phyloP scores from a whole-genome alignment of 345 rosid genomes.

The Salix viminalis region DNA sequence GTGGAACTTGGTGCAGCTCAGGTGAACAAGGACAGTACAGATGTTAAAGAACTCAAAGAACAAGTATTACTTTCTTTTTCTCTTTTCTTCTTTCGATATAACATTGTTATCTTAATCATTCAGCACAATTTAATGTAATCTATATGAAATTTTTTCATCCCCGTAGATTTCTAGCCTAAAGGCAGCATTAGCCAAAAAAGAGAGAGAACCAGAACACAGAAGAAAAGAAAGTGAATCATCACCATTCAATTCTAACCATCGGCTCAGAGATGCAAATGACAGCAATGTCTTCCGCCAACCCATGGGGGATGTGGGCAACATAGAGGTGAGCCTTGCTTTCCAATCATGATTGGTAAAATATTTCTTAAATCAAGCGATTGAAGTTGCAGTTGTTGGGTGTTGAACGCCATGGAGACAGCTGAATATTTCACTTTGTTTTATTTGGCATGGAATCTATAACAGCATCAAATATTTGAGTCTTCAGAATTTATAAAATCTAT shows the following conservation, averaged over 20 bases:
- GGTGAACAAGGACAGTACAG: constrained; percentile 69
- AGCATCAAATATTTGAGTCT: background rate
- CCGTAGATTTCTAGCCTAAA: constrained; percentile 70
- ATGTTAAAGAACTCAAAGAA: constrained; percentile 88
- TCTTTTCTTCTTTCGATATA: background rate
- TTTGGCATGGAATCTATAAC: background rate
- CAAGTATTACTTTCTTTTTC: constrained; percentile 43
- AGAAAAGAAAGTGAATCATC: constrained; percentile 51
- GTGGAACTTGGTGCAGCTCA: constrained; percentile 94
- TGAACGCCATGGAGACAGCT: background rate
- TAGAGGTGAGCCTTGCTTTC: constrained; percentile 50
- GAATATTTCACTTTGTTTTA: background rate
- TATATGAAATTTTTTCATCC: background rate
- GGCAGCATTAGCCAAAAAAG: constrained; percentile 74
- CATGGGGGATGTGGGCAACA: constrained; percentile 61
- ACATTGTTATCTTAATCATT: background rate
- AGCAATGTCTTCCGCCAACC: constrained; percentile 42
- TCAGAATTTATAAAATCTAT: background rate
- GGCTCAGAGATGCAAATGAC: constrained; percentile 33
- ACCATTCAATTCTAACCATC: constrained; percentile 39
- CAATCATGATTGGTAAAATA: background rate
- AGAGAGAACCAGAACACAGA: constrained; percentile 49
- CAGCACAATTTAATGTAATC: background rate
- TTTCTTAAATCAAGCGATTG: constrained; percentile 1
- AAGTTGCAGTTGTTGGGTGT: background rate